A percentile compares a stretch with the other conserved stretches of the same genome.
phyloP scores from a whole-genome alignment of 768 basidiomycete species.

The Gelatoporia subvermispora region DNA sequence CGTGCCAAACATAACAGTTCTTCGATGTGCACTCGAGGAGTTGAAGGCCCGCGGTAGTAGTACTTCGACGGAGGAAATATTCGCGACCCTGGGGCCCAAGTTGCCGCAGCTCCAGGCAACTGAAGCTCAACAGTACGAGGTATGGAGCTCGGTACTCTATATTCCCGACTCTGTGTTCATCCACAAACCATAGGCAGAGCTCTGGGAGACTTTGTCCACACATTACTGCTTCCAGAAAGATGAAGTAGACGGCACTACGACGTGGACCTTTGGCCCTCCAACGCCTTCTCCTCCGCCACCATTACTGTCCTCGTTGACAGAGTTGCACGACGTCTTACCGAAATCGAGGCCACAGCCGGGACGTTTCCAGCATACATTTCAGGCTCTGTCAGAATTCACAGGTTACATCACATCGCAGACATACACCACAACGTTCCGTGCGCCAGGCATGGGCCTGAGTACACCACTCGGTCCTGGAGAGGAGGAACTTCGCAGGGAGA shows the following conservation, averaged over 20 bases:
- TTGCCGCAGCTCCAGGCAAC: constrained; percentile 53
- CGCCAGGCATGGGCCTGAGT: constrained; percentile 21
- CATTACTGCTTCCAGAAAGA: constrained; percentile 41
- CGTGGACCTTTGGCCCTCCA: constrained; percentile 37
- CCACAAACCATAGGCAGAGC: constrained; percentile 29
- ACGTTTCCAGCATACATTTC: constrained; percentile 55
- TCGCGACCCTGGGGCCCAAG: constrained; percentile 50
- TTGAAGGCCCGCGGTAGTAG: constrained; percentile 31
- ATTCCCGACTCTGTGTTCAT: not conserved
- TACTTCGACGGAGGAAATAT: constrained; percentile 56
- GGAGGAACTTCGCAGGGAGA: constrained; percentile 70
- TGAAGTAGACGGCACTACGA: constrained; percentile 19
- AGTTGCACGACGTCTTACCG: constrained; percentile 16
- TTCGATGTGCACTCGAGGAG: constrained; percentile 62
- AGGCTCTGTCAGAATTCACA: constrained; percentile 66
- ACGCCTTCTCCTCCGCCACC: constrained; percentile 23
- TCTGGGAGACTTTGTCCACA: constrained; percentile 60
- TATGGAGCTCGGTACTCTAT: not conserved
- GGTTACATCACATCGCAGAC: constrained; percentile 76
- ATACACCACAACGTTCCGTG: constrained; percentile 38
- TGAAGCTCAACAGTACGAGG: constrained; percentile 30
- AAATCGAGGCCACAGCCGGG: constrained; percentile 14
- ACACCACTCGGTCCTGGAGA: constrained; percentile 34
- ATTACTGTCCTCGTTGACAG: constrained; percentile 23
- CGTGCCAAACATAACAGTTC: constrained; percentile 48